phyloP scores from a whole-genome alignment of 2,329 filamentous ascomycete species.

The Phyllosticta citrichinensis region DNA sequence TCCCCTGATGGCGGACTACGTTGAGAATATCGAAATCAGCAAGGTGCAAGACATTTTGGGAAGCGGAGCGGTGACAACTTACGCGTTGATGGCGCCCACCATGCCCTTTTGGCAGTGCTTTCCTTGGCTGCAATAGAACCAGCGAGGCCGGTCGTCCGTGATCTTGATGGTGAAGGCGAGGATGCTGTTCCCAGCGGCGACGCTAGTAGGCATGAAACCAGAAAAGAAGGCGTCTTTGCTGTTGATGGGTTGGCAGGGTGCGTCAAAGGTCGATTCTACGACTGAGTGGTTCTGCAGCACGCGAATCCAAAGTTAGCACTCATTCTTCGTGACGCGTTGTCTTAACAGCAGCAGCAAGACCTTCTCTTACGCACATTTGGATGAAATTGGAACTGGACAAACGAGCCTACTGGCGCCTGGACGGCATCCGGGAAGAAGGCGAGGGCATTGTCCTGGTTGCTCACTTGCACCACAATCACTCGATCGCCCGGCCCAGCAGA shows the following conservation, averaged over 20 bases:
- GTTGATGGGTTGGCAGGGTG: conserved; percentile 55
- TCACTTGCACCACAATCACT: conserved; percentile 57
- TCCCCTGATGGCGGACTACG: conserved; percentile 21
- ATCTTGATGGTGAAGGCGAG: conserved; percentile 64
- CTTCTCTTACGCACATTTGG: conserved; percentile 27
- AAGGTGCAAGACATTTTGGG: background rate
- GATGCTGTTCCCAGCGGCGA: conserved; percentile 23
- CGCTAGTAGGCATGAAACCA: conserved; percentile 50
- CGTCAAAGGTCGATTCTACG: conserved; percentile 64
- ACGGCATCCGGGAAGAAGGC: conserved; percentile 58
- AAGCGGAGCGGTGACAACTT: conserved; percentile 21
- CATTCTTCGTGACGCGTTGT: no score
- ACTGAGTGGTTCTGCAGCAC: conserved; percentile 59
- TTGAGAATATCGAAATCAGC: conserved; percentile 17
- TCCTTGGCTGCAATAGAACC: conserved; percentile 68
- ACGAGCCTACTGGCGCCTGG: conserved; percentile 49
- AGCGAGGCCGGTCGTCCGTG: conserved; percentile 60
- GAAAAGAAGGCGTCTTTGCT: conserved; percentile 49
- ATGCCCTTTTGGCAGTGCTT: conserved; percentile 68
- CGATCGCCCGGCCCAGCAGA: background rate
- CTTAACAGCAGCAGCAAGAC: background rate
- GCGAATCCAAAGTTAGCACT: background rate
- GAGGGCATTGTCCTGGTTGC: conserved; percentile 42
- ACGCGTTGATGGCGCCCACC: conserved; percentile 70
- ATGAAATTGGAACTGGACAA: conserved; percentile 45